phyloP scores from a whole-genome alignment of 176 grass and related monocot species.

The Raddia guianensis region DNA sequence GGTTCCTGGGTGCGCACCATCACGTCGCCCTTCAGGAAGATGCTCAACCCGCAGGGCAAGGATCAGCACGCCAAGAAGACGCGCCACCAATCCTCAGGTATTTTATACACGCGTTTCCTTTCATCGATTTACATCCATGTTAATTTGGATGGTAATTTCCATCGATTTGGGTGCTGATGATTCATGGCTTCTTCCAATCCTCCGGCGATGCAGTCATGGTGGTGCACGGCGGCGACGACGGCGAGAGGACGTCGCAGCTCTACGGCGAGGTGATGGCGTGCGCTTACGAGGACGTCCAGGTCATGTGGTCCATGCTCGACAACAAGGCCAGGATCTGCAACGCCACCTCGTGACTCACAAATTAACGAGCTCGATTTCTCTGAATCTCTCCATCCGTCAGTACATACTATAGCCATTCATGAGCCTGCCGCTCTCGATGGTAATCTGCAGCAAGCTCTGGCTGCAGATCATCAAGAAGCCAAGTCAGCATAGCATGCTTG shows the following conservation, averaged over 20 bases:
- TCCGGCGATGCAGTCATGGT: background rate
- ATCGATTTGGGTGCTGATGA: background rate
- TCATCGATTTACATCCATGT: too few relatives aligned
- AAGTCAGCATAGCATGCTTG: background rate
- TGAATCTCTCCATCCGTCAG: background rate
- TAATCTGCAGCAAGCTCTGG: background rate
- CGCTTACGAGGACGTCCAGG: conserved; percentile 67
- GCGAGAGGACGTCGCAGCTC: conserved; percentile 44
- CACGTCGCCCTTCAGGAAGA: conserved; percentile 61
- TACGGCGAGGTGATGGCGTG: conserved; percentile 76
- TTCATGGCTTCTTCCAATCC: background rate
- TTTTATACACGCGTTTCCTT: too few relatives aligned
- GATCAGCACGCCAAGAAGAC: conserved; percentile 45
- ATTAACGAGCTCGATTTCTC: background rate
- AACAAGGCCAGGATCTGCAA: conserved; percentile 50
- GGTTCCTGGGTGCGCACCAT: conserved; percentile 71
- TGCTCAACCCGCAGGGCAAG: conserved; percentile 40
- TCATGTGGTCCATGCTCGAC: conserved; percentile 79
- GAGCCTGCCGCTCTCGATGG: background rate
- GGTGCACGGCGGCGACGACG: conserved; percentile 20
- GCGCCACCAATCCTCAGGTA: conserved; percentile 27
- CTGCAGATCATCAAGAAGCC: background rate
- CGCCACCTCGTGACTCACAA: conserved; percentile 23
- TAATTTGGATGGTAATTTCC: background rate
- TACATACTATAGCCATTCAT: conserved; percentile 10